A percentile compares a stretch with the other conserved stretches of the same genome.
Conservation (phyloP, 2,329 filamentous ascomycete species). For the Neonectria faginata region DNA sequence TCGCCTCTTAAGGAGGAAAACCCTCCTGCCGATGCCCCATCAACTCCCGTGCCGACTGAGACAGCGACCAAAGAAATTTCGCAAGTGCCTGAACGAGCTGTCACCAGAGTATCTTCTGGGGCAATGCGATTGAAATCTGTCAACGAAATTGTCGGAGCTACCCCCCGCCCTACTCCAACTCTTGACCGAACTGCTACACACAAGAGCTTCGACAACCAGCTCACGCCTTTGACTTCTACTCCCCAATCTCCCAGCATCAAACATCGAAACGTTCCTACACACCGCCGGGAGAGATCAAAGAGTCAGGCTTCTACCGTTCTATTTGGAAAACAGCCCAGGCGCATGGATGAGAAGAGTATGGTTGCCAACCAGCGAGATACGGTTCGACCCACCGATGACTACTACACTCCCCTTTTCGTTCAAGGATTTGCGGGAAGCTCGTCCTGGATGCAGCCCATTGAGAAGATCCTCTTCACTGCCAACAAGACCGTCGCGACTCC, state of each 20-base stretch:
- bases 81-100: conserved; percentile 63
- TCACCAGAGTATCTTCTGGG: conserved; percentile 76
- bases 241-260: conserved; percentile 57
- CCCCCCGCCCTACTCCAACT: conserved; percentile 53
- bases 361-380: conserved; percentile 56
- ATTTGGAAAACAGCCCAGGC: conserved; percentile 75
- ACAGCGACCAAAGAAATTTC: conserved; percentile 36
- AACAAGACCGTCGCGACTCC: conserved; percentile 91
- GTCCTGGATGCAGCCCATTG: conserved; percentile 71
- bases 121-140: conserved; percentile 79
- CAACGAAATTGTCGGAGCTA: conserved; percentile 76
- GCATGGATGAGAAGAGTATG: conserved; percentile 60
- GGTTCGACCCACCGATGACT: conserved; percentile 67
- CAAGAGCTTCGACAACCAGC: conserved; percentile 49
- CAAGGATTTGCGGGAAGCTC: conserved; percentile 67
- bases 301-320: conserved; percentile 80
- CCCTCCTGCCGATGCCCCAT: conserved; percentile 23
- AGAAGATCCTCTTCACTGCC: conserved; percentile 81
- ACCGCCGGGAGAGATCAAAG: conserved; percentile 69
- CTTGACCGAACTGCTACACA: conserved; percentile 50
- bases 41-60: conserved; percentile 26
- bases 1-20: conserved; percentile 17
- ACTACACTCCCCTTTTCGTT: conserved; percentile 72
- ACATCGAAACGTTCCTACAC: conserved; percentile 46
- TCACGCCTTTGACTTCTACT: conserved; percentile 57